Evolutionary conservation across 176 grass and related monocot species (phyloP).

Genomic region (Ananas comosus): DNA sequence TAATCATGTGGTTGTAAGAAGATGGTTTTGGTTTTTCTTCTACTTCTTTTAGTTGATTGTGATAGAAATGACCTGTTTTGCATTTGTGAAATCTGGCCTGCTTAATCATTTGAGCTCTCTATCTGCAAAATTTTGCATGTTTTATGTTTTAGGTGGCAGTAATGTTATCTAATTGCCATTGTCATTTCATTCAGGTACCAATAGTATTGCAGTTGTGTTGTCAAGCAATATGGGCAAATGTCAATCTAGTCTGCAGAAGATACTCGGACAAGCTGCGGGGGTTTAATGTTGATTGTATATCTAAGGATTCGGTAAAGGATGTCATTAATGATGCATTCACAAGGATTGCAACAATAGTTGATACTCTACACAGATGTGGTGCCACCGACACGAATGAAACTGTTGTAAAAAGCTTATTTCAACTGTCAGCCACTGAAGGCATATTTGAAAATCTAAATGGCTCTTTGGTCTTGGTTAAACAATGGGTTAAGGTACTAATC

Average conservation of each 20-base stretch:
- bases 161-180: not conserved
- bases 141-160: not conserved
- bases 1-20: too few species aligned
- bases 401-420: constrained; percentile 47
- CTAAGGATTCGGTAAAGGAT: constrained; percentile 31
- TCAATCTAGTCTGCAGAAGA: constrained; percentile 21
- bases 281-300: not conserved
- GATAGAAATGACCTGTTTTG: too few species aligned
- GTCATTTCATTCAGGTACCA: constrained; percentile 38
- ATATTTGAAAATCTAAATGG: constrained; percentile 25
- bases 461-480: constrained; percentile 46
- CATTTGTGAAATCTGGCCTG: too few species aligned
- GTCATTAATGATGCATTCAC: constrained; percentile 44
- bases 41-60: too few species aligned
- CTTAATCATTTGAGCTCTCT: not conserved
- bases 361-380: constrained; percentile 42
- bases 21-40: too few species aligned
- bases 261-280: constrained; percentile 20
- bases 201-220: constrained; percentile 51
- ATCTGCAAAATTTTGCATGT: not conserved
- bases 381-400: constrained; percentile 30
- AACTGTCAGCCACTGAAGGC: constrained; percentile 31
- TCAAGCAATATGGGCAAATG: constrained; percentile 38
- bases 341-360: constrained; percentile 41
- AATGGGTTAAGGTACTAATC: constrained; percentile 73